These are phyloP conservation scores for Themeda triandra DNA, from an alignment of 176 grass and related monocot species.

Conservation along the genomic window DNA sequence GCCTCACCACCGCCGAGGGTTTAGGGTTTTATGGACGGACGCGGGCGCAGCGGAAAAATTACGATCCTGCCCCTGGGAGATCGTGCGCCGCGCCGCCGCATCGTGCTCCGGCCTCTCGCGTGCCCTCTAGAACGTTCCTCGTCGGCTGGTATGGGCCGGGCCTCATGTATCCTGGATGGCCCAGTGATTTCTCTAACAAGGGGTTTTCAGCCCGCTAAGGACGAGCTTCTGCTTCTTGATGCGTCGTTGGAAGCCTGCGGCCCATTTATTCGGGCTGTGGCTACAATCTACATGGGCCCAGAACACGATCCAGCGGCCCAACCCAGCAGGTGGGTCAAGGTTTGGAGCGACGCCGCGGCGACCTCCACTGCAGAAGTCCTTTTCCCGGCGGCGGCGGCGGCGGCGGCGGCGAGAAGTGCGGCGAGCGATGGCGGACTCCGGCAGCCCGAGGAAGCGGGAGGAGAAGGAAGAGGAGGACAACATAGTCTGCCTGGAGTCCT, in stretches of 20 bases:
- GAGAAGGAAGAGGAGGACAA: constrained; percentile 50
- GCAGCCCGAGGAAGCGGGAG: not conserved
- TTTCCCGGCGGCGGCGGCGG: no score
- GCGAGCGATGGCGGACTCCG: constrained; percentile 20
- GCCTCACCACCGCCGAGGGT: not conserved
- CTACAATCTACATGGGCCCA: not conserved
- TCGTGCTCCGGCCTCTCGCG: constrained; percentile 7
- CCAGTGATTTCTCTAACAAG: not conserved
- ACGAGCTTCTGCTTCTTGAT: not conserved
- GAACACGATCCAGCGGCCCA: not conserved
- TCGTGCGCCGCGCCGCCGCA: constrained; percentile 10
- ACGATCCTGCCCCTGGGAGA: constrained; percentile 23
- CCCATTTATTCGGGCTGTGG: not conserved
- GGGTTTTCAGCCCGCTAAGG: not conserved
- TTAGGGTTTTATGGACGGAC: constrained; percentile 48
- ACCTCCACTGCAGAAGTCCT: not conserved
- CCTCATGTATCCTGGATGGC: not conserved
- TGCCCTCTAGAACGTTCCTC: constrained; percentile 29
- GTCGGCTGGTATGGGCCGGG: not conserved
- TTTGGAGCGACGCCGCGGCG: constrained; percentile 17
- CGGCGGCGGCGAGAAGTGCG: not conserved
- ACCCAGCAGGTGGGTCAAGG: not conserved
- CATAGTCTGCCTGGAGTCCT: constrained; percentile 59
- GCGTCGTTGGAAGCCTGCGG: not conserved
- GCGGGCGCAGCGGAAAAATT: constrained; percentile 11